Base-by-base conservation (phyloP, 148 eudicot species). In the Pharnaceum exiguum region DNA sequence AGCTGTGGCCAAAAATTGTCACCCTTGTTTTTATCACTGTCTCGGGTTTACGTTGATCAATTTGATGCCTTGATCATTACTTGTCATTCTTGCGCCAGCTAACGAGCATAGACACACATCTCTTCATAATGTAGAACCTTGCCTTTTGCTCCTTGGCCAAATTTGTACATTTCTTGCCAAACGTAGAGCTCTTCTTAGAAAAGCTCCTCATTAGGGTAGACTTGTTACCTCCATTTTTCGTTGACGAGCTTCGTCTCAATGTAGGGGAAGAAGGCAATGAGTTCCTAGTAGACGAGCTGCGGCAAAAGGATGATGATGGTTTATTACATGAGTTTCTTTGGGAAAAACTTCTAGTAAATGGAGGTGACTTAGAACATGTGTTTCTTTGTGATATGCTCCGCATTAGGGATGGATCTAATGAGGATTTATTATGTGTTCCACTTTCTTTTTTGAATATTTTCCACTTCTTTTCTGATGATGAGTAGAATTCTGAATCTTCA, bases 111-210 rank as follows among this genome's bases (percentile, higher is more conserved):
- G 81, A 59, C 45, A 91, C 87, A 68, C 98, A 91, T 11, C 98
- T 69, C 79, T 87, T 87, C 75, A 91, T 84, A 39, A 91, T 91
- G 77, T 91, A 91, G 44, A 91, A 82, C 31, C 81, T 74, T 1
- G 98, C 94, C 57, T 80, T 78, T 56, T 87, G 96, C 38, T 91
- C 98, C 69, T 91, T 91, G 4, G 97, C 97, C 68, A 90, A 57
- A 67, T 71, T 56, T 5, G 77, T 72, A 61, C 98, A 91, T 61
- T 87, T 91, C 55, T 74, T 69, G 10, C 85, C 76, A 51, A 91
- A 87, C 5, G 77, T 65, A 0, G 91, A 65, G 65, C 97, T 83
- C 33, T 76, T 91, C 49, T 80, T 78, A 0, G 93, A 81, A 2
- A 89, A 72, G 18, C 82, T 88, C 11, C 83, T 46, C 25, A 77